These are phyloP conservation scores for Yamadazyma atlantica DNA, from an alignment of 1,139 yeast species.

Conservation along the genomic window DNA sequence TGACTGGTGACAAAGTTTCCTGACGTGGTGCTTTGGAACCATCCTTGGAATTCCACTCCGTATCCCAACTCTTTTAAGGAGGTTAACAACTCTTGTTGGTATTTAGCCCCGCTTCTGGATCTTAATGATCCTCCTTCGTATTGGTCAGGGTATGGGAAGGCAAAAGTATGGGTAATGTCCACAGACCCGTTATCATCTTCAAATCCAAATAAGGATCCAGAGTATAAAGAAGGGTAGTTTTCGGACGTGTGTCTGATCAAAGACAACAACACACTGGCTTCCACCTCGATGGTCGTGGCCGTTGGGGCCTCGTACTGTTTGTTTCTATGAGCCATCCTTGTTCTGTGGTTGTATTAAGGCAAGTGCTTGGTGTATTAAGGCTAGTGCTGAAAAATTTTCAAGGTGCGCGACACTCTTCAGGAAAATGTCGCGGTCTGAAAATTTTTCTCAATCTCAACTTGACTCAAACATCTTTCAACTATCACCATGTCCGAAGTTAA, in stretches of 20 bases:
- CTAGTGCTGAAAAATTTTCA: neutral
- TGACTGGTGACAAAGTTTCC: slow-evolving; percentile 70
- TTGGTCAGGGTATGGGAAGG: slow-evolving; percentile 57
- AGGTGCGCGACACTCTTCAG: neutral
- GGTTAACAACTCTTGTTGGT: slow-evolving; percentile 68
- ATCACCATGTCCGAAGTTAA: slow-evolving; percentile 51
- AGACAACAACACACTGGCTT: slow-evolving; percentile 65
- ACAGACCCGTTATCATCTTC: slow-evolving; percentile 57
- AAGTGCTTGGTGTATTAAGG: neutral
- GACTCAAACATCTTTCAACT: neutral
- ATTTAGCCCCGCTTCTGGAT: slow-evolving; percentile 62
- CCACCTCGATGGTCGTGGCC: slow-evolving; percentile 45
- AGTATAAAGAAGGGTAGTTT: slow-evolving; percentile 61
- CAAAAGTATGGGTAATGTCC: slow-evolving; percentile 64
- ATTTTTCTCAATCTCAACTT: neutral
- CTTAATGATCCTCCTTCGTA: slow-evolving; percentile 54
- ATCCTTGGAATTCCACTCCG: slow-evolving; percentile 77
- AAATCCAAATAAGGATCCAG: slow-evolving; percentile 79
- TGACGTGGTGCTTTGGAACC: slow-evolving; percentile 72
- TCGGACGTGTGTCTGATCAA: slow-evolving; percentile 75
- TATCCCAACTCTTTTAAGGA: slow-evolving; percentile 59
- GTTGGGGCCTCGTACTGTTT: slow-evolving; percentile 38
- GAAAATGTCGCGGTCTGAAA: neutral
- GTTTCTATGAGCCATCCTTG: slow-evolving; percentile 6
- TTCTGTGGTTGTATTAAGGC: neutral